These are phyloP conservation scores for Gomphus bonarii DNA, from an alignment of 1,284 basidiomycete genomes.

Conservation along the genomic window DNA sequence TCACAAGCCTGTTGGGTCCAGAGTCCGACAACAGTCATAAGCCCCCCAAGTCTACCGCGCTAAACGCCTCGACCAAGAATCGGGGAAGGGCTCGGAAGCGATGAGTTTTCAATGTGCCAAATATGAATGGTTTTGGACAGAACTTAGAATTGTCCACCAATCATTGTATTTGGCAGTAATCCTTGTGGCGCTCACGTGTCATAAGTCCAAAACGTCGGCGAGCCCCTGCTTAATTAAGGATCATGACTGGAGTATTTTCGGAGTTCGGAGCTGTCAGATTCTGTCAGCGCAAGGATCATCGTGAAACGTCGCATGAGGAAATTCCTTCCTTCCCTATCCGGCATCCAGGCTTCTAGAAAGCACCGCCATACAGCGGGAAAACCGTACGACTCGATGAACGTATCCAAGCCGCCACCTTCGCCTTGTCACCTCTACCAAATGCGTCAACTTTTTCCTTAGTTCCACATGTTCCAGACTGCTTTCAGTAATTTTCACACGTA, in stretches of 20 bases:
- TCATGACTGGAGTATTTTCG: not conserved
- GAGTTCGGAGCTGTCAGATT: not conserved
- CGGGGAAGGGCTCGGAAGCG: conserved; percentile 5
- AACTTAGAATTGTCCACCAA: not conserved
- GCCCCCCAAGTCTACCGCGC: not conserved
- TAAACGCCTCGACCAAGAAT: not conserved
- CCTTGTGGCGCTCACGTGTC: conserved; percentile 3
- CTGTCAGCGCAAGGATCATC: not conserved
- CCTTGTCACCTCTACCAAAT: not conserved
- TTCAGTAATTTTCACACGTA: not conserved
- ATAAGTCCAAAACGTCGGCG: not conserved
- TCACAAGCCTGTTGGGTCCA: not conserved
- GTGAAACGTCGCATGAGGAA: not conserved
- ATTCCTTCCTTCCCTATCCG: not conserved
- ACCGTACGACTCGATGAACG: not conserved
- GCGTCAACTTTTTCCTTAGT: not conserved
- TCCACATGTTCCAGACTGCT: not conserved
- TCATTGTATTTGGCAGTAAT: not conserved
- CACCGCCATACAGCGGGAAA: not conserved
- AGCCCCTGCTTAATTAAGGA: not conserved
- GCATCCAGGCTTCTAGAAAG: not conserved
- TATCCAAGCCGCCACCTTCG: not conserved
- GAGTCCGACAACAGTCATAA: not conserved
- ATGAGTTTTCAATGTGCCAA: not conserved
- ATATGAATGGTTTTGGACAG: not conserved